These are phyloP conservation scores for Aspergillus kassunensis DNA, from an alignment of 495 filamentous ascomycete genomes.

Conservation along the genomic window DNA sequence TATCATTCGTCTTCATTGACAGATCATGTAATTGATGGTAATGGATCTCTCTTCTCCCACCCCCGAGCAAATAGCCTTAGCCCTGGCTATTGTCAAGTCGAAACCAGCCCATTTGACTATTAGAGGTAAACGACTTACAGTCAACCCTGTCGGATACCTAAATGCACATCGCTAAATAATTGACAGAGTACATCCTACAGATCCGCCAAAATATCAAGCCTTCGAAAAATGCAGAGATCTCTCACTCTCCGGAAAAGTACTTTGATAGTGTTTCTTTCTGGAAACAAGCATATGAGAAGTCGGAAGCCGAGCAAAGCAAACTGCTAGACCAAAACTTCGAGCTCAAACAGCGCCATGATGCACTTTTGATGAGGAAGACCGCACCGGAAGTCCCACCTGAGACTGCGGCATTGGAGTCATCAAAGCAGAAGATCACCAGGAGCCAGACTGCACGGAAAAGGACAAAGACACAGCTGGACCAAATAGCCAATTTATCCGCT, in stretches of 20 bases:
- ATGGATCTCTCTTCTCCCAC: slow-evolving; percentile 21
- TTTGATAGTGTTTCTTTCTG: slow-evolving; percentile 50
- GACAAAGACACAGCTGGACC: slow-evolving; percentile 18
- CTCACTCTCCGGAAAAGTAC: slow-evolving; percentile 25
- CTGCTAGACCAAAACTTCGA: slow-evolving; percentile 41
- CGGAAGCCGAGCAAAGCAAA: slow-evolving; percentile 42
- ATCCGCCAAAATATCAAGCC: slow-evolving; percentile 35
- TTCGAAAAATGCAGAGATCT: slow-evolving; percentile 8
- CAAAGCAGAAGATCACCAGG: slow-evolving; percentile 26
- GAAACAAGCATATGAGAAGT: slow-evolving; percentile 45
- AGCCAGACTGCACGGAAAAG: slow-evolving; percentile 18
- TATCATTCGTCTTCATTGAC: neutral
- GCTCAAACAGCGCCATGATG: slow-evolving; percentile 35
- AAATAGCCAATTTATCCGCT: neutral
- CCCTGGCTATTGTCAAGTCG: slow-evolving; percentile 43
- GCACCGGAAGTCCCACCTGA: neutral
- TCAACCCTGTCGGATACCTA: neutral
- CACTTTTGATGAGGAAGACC: slow-evolving; percentile 22
- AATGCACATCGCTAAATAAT: neutral
- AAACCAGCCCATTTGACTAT: slow-evolving; percentile 34
- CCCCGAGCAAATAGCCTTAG: slow-evolving; percentile 40
- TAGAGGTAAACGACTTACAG: slow-evolving; percentile 29
- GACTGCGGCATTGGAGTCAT: slow-evolving; percentile 1
- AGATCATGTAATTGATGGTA: neutral
- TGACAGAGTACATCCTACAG: slow-evolving; percentile 38